phyloP scores from a whole-genome alignment of 768 basidiomycete species.

The Boletus eberwhitei region DNA sequence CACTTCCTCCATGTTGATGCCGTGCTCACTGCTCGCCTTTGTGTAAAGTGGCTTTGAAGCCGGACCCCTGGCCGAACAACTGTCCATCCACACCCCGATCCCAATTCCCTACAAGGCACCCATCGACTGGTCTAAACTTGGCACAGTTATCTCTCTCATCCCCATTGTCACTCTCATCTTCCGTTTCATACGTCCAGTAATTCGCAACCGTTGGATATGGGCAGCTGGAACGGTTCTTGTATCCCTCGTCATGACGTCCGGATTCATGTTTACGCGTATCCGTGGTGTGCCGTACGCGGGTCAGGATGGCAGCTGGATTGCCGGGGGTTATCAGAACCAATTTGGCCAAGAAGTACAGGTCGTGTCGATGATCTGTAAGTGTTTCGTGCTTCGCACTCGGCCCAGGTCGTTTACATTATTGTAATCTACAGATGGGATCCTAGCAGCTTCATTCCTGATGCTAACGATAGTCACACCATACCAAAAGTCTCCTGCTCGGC shows the following conservation, averaged over 20 bases:
- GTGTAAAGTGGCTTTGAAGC: constrained; percentile 75
- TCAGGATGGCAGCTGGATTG: constrained; percentile 73
- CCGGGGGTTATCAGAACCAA: constrained; percentile 84
- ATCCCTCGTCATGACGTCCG: constrained; percentile 82
- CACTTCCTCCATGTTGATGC: neutral
- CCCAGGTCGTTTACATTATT: constrained; percentile 1
- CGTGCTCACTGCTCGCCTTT: constrained; percentile 1
- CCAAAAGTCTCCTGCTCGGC: constrained; percentile 65
- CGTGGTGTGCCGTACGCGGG: constrained; percentile 71
- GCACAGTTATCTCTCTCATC: constrained; percentile 42
- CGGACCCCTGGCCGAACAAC: constrained; percentile 67
- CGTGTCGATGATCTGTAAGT: constrained; percentile 80
- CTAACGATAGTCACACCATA: constrained; percentile 79
- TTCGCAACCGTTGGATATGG: constrained; percentile 78
- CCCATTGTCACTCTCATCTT: constrained; percentile 49
- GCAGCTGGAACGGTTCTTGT: constrained; percentile 58
- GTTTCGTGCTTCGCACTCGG: neutral
- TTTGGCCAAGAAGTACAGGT: constrained; percentile 92
- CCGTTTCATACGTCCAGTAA: constrained; percentile 60
- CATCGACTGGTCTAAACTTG: constrained; percentile 63
- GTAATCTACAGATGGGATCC: constrained; percentile 65
- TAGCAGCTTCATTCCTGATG: constrained; percentile 77
- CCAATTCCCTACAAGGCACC: constrained; percentile 82
- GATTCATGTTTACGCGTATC: constrained; percentile 97
- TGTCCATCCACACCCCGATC: constrained; percentile 72